Conservation (phyloP, 768 basidiomycete genomes). For the Mycena polygramma region DNA sequence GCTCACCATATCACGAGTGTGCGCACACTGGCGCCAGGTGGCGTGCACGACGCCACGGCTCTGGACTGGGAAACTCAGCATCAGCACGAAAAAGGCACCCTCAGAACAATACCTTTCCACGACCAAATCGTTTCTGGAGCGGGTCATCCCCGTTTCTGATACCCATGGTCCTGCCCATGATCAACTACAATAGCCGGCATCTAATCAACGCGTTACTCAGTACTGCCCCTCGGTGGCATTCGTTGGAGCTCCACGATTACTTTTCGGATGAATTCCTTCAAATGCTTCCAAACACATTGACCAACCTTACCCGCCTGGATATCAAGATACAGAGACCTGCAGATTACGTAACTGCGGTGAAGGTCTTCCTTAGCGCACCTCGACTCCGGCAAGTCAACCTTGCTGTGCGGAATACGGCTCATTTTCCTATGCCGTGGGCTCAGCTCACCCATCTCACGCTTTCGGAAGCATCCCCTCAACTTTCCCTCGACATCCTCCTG, state of each 20-base stretch:
- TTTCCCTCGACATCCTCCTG: conserved; percentile 2
- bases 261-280: too few species aligned
- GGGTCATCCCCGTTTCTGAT: too few species aligned
- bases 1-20: conserved; percentile 3
- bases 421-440: conserved; percentile 23
- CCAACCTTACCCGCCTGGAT: too few species aligned
- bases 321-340: not conserved
- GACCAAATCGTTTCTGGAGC: too few species aligned
- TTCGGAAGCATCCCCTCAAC: not conserved
- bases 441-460: conserved; percentile 19
- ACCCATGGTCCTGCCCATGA: too few species aligned
- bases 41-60: conserved; percentile 9
- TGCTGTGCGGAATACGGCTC: not conserved
- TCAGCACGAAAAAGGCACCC: not conserved
- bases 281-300: too few species aligned
- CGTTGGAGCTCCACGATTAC: too few species aligned
- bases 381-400: conserved; percentile 7
- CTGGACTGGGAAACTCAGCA: not conserved
- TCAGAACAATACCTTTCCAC: not conserved
- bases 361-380: conserved; percentile 3
- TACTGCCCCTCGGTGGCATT: too few species aligned
- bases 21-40: conserved; percentile 23
- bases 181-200: too few species aligned
- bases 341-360: too few species aligned
- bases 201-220: too few species aligned